A percentile compares a stretch with the other conserved stretches of the same genome.
phyloP scores from a whole-genome alignment of 2,329 filamentous ascomycete genomes.

The Arthrobotrys conoides region DNA sequence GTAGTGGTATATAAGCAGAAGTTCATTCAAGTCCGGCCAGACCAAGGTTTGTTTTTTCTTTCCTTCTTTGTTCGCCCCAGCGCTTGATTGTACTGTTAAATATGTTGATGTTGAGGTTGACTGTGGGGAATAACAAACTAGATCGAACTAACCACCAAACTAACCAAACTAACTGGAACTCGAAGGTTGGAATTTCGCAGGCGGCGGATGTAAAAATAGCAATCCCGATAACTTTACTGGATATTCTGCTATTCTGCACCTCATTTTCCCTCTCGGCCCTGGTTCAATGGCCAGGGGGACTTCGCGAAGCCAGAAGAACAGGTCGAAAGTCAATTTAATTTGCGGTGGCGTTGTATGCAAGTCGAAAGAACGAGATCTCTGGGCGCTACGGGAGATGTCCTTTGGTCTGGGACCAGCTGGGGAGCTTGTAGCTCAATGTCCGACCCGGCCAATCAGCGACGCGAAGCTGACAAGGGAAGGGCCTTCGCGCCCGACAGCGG shows the following conservation, averaged over 20 bases:
- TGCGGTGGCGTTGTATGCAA: slow-evolving; percentile 54
- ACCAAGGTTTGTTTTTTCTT: slow-evolving; percentile 2
- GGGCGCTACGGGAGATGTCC: slow-evolving; percentile 59
- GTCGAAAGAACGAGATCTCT: slow-evolving; percentile 42
- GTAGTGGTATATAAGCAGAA: slow-evolving; percentile 50
- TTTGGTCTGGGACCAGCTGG: slow-evolving; percentile 41
- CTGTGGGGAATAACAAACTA: slow-evolving; percentile 7
- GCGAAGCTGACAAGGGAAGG: slow-evolving; percentile 13
- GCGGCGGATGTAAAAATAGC: slow-evolving; percentile 55
- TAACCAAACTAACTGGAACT: slow-evolving; percentile 4
- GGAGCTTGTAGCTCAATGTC: slow-evolving; percentile 40
- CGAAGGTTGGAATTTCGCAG: slow-evolving; percentile 29
- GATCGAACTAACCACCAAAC: not conserved
- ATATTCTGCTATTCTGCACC: slow-evolving; percentile 15
- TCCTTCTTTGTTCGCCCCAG: not conserved
- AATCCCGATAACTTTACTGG: slow-evolving; percentile 23
- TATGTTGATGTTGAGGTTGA: not conserved
- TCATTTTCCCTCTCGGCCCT: slow-evolving; percentile 18
- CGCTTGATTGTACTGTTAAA: slow-evolving; percentile 23
- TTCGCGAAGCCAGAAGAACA: slow-evolving; percentile 29
- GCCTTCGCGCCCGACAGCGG: slow-evolving; percentile 34
- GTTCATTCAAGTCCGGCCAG: not conserved
- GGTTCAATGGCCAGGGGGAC: slow-evolving; percentile 10
- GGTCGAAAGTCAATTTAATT: slow-evolving; percentile 41
- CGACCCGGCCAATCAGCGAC: slow-evolving; percentile 37